Evolutionary conservation across 1,284 basidiomycete genomes (phyloP).

Genomic region (Ceratobasidium sp.): DNA sequence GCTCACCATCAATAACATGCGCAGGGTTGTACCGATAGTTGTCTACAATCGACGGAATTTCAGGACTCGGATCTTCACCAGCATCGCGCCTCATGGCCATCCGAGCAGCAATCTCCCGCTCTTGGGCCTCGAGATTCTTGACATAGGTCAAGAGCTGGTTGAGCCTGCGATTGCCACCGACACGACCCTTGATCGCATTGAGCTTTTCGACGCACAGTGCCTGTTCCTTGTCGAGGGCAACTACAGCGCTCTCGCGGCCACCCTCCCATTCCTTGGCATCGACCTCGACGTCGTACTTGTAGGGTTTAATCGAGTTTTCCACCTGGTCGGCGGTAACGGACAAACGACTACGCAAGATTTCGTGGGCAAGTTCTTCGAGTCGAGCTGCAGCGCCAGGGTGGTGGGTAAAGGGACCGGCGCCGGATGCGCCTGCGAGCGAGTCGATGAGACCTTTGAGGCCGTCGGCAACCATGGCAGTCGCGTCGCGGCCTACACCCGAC

Average conservation of each 20-base stretch:
- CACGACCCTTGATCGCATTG: conserved; percentile 81
- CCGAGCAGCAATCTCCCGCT: conserved; percentile 68
- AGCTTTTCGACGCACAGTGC: conserved; percentile 85
- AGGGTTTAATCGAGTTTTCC: conserved; percentile 99
- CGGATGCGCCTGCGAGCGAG: conserved; percentile 64
- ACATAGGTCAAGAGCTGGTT: conserved; percentile 83
- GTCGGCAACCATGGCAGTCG: conserved; percentile 94
- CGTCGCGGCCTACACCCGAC: conserved; percentile 93
- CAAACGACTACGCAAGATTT: conserved; percentile 89
- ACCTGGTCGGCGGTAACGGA: conserved; percentile 96
- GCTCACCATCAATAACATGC: conserved; percentile 85
- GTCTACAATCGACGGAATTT: conserved; percentile 57
- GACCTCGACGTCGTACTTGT: conserved; percentile 95
- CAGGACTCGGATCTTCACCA: conserved; percentile 48
- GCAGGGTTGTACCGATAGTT: conserved; percentile 91
- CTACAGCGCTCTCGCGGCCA: conserved; percentile 77
- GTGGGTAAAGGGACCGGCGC: conserved; percentile 81
- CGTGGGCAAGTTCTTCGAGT: conserved; percentile 89
- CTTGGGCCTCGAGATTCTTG: conserved; percentile 79
- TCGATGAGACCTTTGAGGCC: conserved; percentile 89
- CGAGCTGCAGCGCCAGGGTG: conserved; percentile 89
- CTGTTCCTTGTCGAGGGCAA: conserved; percentile 85
- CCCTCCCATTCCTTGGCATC: conserved; percentile 89
- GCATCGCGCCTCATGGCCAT: conserved; percentile 45
- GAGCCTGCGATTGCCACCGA: conserved; percentile 84